Percentiles rank a stretch among this genome's conserved stretches.
Conservation (phyloP, 441 rosid genomes). For the Erodium moschatum region DNA sequence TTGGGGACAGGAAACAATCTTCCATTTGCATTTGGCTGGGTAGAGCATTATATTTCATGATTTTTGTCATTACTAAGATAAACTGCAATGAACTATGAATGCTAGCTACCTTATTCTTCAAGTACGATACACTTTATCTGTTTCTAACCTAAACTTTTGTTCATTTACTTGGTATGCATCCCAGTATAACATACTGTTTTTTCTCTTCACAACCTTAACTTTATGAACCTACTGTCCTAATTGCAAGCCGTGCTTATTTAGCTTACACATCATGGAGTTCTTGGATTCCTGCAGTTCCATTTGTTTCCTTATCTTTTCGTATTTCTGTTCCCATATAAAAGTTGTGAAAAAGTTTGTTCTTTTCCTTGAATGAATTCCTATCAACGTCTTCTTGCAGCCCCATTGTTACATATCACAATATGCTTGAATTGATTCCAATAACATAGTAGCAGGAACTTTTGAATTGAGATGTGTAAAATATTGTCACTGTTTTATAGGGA, state of each 20-base stretch:
- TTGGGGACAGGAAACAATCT: conserved; percentile 52
- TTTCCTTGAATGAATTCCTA: conserved; percentile 1
- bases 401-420: neutral
- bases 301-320: neutral
- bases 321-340: neutral
- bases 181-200: neutral
- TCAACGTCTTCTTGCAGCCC: neutral
- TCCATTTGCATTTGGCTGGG: conserved; percentile 55
- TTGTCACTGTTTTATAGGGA: conserved; percentile 44
- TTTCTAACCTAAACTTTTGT: neutral
- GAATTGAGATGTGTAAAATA: neutral
- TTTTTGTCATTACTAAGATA: neutral
- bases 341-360: neutral
- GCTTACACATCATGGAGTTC: too few species aligned
- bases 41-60: conserved; percentile 19
- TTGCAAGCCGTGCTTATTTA: too few species aligned
- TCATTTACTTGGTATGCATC: neutral
- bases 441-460: neutral
- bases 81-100: neutral
- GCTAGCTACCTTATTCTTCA: neutral
- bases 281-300: neutral
- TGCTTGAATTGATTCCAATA: neutral
- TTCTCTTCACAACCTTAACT: neutral
- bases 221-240: neutral
- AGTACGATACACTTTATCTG: neutral